These are phyloP conservation scores for Zymoseptoria pseudotritici DNA, from an alignment of 2,329 filamentous ascomycete species.

Conservation along the genomic window DNA sequence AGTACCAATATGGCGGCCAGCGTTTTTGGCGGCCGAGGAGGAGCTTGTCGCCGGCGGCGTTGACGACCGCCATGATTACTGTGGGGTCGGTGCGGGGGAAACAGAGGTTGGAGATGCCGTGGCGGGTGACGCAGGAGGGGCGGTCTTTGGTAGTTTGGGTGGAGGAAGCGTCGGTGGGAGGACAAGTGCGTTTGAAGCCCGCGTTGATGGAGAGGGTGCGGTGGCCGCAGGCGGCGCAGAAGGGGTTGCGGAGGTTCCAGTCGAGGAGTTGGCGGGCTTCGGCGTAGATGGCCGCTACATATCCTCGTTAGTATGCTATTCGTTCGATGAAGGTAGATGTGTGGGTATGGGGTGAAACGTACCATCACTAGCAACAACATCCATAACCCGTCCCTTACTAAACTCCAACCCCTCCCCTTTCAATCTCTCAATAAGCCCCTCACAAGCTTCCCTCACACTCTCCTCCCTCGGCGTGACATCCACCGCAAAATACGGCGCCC, in stretches of 20 bases:
- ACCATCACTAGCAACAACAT: slow-evolving; percentile 56
- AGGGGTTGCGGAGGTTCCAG: slow-evolving; percentile 90
- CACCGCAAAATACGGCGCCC: slow-evolving; percentile 79
- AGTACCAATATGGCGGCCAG: slow-evolving; percentile 81
- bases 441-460: slow-evolving; percentile 54
- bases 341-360: slow-evolving; percentile 15
- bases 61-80: slow-evolving; percentile 90
- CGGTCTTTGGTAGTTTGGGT: slow-evolving; percentile 46
- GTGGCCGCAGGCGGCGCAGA: slow-evolving; percentile 82
- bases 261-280: slow-evolving; percentile 82
- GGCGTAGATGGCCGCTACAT: slow-evolving; percentile 80
- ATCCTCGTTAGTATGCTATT: neutral
- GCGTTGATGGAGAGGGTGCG: slow-evolving; percentile 71
- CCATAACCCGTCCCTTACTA: slow-evolving; percentile 55
- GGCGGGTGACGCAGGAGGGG: slow-evolving; percentile 69
- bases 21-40: slow-evolving; percentile 79
- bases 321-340: no score
- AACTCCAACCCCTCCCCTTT: slow-evolving; percentile 59
- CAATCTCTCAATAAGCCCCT: slow-evolving; percentile 51
- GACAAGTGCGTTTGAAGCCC: slow-evolving; percentile 74
- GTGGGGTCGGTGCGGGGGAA: slow-evolving; percentile 92
- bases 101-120: slow-evolving; percentile 78
- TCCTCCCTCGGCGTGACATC: slow-evolving; percentile 65
- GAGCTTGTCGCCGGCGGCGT: slow-evolving; percentile 65
- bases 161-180: slow-evolving; percentile 55